Conservation (phyloP, 2,329 filamentous ascomycete genomes). For the Bipolaris victoriae region DNA sequence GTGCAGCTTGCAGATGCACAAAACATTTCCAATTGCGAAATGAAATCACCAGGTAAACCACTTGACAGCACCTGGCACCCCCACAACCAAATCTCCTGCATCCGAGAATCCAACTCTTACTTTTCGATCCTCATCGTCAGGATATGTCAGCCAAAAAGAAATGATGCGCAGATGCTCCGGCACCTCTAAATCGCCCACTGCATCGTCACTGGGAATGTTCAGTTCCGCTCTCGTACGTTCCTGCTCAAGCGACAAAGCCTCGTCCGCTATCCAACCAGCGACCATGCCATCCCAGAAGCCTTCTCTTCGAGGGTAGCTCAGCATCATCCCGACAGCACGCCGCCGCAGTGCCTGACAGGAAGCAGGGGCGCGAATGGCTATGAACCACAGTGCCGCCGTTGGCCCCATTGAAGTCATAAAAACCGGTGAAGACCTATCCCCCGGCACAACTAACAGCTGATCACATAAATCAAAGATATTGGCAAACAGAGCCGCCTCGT, state of each 20-base stretch:
- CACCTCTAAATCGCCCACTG: slow-evolving; percentile 19
- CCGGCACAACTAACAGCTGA: slow-evolving; percentile 14
- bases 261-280: slow-evolving; percentile 55
- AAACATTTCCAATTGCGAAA: too few relatives aligned
- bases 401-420: slow-evolving; percentile 37
- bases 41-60: slow-evolving; percentile 15
- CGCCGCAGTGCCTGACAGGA: slow-evolving; percentile 28
- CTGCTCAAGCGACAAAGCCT: slow-evolving; percentile 38
- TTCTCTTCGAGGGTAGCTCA: slow-evolving; percentile 48
- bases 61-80: slow-evolving; percentile 20
- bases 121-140: slow-evolving; percentile 20
- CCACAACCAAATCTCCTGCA: slow-evolving; percentile 22
- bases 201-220: slow-evolving; percentile 1
- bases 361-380: slow-evolving; percentile 30
- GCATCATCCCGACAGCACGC: slow-evolving; percentile 33
- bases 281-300: slow-evolving; percentile 66
- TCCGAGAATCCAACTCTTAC: slow-evolving; percentile 32
- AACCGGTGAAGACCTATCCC: slow-evolving; percentile 23
- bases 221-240: slow-evolving; percentile 22
- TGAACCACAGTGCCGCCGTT: slow-evolving; percentile 35
- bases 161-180: slow-evolving; percentile 32
- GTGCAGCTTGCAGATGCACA: not conserved
- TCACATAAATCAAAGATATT: slow-evolving; percentile 27
- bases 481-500: slow-evolving; percentile 22
- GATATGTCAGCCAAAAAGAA: slow-evolving; percentile 28